Conservation (phyloP, 2,329 filamentous ascomycete genomes). For the Fusarium heterosporum region DNA sequence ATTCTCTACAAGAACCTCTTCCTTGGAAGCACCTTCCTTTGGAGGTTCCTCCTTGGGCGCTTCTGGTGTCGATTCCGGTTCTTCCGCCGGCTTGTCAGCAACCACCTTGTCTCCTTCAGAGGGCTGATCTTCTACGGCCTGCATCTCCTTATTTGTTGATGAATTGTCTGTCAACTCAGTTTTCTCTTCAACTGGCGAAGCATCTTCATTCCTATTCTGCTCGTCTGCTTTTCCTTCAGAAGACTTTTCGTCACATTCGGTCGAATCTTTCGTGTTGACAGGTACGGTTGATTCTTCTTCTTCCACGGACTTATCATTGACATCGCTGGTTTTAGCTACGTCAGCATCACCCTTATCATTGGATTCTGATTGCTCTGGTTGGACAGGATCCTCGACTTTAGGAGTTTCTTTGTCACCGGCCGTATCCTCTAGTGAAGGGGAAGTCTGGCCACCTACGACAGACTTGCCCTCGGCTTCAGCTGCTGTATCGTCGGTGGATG, state of each 20-base stretch:
- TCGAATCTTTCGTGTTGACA: background rate
- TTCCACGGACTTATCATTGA: slow-evolving; percentile 1
- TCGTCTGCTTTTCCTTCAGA: slow-evolving; percentile 1
- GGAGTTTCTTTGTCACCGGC: background rate
- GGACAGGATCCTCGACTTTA: slow-evolving; percentile 3
- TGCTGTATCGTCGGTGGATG: background rate
- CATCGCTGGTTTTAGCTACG: background rate
- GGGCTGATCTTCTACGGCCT: background rate
- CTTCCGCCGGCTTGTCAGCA: slow-evolving; percentile 7
- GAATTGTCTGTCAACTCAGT: background rate
- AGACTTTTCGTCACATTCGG: background rate
- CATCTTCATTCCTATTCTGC: background rate
- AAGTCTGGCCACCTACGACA: background rate
- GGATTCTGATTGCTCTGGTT: slow-evolving; percentile 12
- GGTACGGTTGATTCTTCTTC: background rate
- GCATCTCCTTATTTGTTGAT: background rate
- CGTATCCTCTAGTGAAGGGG: background rate
- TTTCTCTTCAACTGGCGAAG: background rate
- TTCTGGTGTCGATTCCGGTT: background rate
- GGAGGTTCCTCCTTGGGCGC: background rate
- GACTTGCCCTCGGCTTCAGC: slow-evolving; percentile 4
- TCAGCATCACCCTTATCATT: slow-evolving; percentile 1
- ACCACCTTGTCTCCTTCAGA: slow-evolving; percentile 6
- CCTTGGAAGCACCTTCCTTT: slow-evolving; percentile 1
- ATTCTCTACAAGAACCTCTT: slow-evolving; percentile 2